A percentile compares a stretch with the other conserved stretches of the same genome.
phyloP scores from a whole-genome alignment of 352 stramenopile genomes.

The Globisporangium splendens region DNA sequence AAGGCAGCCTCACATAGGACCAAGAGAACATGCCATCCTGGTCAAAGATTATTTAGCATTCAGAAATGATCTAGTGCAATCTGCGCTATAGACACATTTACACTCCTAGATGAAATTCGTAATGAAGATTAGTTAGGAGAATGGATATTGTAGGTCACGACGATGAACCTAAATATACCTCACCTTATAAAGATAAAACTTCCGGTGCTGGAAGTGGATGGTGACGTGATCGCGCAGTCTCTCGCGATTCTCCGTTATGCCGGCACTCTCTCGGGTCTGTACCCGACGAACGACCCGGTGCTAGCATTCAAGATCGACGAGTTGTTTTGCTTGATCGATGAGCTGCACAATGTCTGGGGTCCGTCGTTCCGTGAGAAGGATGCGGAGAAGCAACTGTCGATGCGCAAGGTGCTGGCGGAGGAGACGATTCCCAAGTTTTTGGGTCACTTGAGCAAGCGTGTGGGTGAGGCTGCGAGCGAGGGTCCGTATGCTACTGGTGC shows the following conservation, averaged over 20 bases:
- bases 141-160: too few species aligned
- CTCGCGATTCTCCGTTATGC: constrained; percentile 56
- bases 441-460: constrained; percentile 28
- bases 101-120: too few species aligned
- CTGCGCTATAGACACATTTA: too few species aligned
- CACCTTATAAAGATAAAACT: too few species aligned
- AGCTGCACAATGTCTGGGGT: constrained; percentile 33
- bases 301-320: constrained; percentile 34
- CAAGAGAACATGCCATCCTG: too few species aligned
- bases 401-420: constrained; percentile 21
- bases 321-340: constrained; percentile 36
- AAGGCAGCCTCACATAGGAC: too few species aligned
- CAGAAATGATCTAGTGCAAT: too few species aligned
- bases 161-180: too few species aligned
- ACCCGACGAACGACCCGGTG: constrained; percentile 24
- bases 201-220: constrained; percentile 28
- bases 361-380: constrained; percentile 33
- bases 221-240: constrained; percentile 12
- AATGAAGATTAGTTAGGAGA: too few species aligned
- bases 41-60: too few species aligned
- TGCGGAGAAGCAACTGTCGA: constrained; percentile 18
- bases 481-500: constrained; percentile 12
- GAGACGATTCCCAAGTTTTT: constrained; percentile 42
- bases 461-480: constrained; percentile 3
- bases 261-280: constrained; percentile 39